Evolutionary conservation across 768 basidiomycete genomes (phyloP), one percentile per base, ranked within the genome.

Genomic region (Mycena haematopus): DNA sequence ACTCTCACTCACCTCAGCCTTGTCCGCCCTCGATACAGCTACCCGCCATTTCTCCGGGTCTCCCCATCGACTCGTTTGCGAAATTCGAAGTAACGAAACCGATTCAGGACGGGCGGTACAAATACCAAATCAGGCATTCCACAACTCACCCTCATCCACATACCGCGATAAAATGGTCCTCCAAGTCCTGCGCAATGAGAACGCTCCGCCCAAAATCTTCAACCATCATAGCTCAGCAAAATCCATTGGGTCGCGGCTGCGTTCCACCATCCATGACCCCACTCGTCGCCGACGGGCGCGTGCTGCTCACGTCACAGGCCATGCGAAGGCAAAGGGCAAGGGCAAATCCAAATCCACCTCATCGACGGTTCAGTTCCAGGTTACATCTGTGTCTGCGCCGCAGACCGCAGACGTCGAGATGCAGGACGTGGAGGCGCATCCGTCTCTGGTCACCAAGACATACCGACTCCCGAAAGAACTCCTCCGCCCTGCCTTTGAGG

Each of bases 391-490:
- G 22, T 38, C 61, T 2, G 42, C 59, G 51, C 65, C 61, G 22
- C 46, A 33, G 6, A 53, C 14, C 6, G 57, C 52, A 10, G 70
- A 71, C 35, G 63, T 71, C 45, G 70, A 71, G 52, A 71, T 71
- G 70, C 42, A 58, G 36, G 70, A 71, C 29, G 65, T 53, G 17
- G 63, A 62, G 11, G n/a, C 50, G 35, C 42, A 51, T 29, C 50
- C 50, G 27, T 14, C 66, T 36, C 46, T 52, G 33, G 54, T 35
- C 17, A 66, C 62, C 27, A 58, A 65, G 44, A 33, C 52, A 19
- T 76, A 83, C 36, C 78, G 80, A 38, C 79, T 86, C 19, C 84
- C 83, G 15, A 78, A 80, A 55, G 77, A 73, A 21, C 79, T 86
- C 35, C 72, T 75, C 50, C 83, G 82, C 27, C 82, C 85, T 1